These are phyloP conservation scores for Cicer cuneatum DNA, from an alignment of 306 rosid species.

Conservation along the genomic window DNA sequence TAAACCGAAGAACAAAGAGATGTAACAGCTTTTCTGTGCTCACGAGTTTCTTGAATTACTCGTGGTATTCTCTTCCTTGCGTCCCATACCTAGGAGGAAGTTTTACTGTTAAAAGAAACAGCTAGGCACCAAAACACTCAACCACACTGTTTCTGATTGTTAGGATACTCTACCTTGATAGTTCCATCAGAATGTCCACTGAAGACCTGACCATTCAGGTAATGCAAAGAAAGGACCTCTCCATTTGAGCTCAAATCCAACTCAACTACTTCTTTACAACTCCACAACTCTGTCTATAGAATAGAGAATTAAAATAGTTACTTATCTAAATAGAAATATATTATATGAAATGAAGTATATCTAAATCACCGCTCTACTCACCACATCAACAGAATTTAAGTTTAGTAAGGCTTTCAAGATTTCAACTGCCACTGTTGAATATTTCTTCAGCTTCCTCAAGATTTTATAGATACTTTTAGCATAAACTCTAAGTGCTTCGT, in stretches of 20 bases:
- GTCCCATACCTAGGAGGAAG: constrained; percentile 79
- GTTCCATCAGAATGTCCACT: constrained; percentile 97
- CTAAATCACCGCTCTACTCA: constrained; percentile 52
- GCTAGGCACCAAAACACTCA: not conserved
- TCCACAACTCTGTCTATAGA: constrained; percentile 81
- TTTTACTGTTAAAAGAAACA: constrained; percentile 27
- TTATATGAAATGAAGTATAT: constrained; percentile 6
- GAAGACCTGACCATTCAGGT: constrained; percentile 69
- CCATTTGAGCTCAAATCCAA: constrained; percentile 73
- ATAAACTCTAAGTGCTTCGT: constrained; percentile 67
- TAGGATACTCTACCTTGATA: constrained; percentile 68
- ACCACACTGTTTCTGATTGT: constrained; percentile 22
- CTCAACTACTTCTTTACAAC: constrained; percentile 74
- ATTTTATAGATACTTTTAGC: constrained; percentile 78
- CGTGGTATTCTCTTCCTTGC: constrained; percentile 65
- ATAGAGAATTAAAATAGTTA: constrained; percentile 32
- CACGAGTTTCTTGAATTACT: constrained; percentile 80
- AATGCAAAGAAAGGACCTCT: constrained; percentile 75
- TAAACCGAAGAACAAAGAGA: constrained; percentile 69
- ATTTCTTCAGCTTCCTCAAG: constrained; percentile 76
- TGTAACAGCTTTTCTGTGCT: constrained; percentile 86
- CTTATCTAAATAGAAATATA: constrained; percentile 26
- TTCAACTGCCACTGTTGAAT: constrained; percentile 64
- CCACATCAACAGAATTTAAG: constrained; percentile 77
- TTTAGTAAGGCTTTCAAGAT: constrained; percentile 74